These are phyloP conservation scores for Sporothrix curviconia DNA, from an alignment of 2,329 filamentous ascomycete genomes.

Conservation along the genomic window DNA sequence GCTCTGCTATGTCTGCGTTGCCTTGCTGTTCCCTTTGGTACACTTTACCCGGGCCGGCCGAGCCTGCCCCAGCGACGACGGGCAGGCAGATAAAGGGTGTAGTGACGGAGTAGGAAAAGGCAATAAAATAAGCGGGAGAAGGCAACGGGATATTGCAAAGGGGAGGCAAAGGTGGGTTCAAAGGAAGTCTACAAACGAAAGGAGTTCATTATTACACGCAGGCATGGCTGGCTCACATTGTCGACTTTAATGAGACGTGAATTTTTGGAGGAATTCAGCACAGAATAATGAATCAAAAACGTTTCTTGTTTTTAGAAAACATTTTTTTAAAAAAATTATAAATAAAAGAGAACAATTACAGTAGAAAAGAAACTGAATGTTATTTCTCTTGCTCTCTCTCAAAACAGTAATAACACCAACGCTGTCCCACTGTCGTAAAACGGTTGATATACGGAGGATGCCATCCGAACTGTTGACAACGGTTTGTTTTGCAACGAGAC, in stretches of 20 bases:
- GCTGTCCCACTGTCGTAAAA: not conserved
- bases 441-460: too few species aligned
- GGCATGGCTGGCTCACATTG: too few species aligned
- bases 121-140: too few species aligned
- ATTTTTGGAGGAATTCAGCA: not conserved
- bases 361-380: not conserved
- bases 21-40: not conserved
- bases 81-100: not conserved
- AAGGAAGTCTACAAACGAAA: not conserved
- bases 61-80: not conserved
- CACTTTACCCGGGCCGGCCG: slow-evolving; percentile 7
- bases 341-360: not conserved
- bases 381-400: not conserved
- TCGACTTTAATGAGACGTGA: not conserved
- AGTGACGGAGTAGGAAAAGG: not conserved
- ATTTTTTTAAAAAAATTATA: not conserved
- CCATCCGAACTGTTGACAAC: too few species aligned
- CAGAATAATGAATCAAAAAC: too few species aligned
- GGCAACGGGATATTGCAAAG: not conserved
- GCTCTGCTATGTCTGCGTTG: not conserved
- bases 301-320: too few species aligned
- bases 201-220: too few species aligned
- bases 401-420: not conserved
- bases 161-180: not conserved
- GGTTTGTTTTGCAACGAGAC: too few species aligned